Evolutionary conservation across 305 asterid genomes (phyloP).

Genomic region (Petunia hybrid): DNA sequence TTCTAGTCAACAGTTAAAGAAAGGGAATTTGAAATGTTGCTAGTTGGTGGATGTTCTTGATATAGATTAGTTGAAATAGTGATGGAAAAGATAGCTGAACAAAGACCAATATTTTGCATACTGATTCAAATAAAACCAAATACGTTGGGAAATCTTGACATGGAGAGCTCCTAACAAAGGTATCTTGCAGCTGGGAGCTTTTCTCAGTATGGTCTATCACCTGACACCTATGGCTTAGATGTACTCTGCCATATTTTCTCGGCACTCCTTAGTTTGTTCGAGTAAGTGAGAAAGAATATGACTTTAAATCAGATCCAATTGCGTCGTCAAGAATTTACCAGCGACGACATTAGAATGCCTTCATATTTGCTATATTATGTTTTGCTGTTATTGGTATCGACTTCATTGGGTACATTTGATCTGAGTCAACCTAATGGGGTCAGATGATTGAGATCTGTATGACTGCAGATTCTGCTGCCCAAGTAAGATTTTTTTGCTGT

Average conservation of each 20-base stretch:
- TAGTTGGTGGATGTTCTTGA: constrained; percentile 31
- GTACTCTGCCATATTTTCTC: constrained; percentile 19
- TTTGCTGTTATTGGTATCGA: constrained; percentile 45
- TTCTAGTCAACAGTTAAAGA: constrained; percentile 27
- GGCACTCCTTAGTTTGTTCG: constrained; percentile 10
- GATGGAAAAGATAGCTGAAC: constrained; percentile 21
- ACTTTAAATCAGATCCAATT: constrained; percentile 19
- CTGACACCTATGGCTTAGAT: constrained; percentile 28
- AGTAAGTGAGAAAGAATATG: constrained; percentile 25
- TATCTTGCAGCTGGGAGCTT: constrained; percentile 13
- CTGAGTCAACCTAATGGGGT: constrained; percentile 47
- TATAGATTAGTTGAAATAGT: constrained; percentile 11
- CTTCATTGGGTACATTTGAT: constrained; percentile 38
- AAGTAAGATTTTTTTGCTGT: constrained; percentile 61
- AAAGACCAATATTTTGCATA: constrained; percentile 25
- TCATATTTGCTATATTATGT: constrained; percentile 49
- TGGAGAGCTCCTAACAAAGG: constrained; percentile 13
- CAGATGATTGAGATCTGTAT: constrained; percentile 57
- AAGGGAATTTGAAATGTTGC: constrained; percentile 17
- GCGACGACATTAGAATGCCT: constrained; percentile 17
- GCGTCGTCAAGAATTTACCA: constrained; percentile 24
- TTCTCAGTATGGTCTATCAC: constrained; percentile 11
- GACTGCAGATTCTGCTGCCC: constrained; percentile 52
- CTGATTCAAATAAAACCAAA: not conserved
- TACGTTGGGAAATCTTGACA: not conserved